Percentiles rank a stretch among this genome's conserved stretches.
phyloP scores from a whole-genome alignment of 306 rosid genomes.

The Trichosanthes cucumerina region DNA sequence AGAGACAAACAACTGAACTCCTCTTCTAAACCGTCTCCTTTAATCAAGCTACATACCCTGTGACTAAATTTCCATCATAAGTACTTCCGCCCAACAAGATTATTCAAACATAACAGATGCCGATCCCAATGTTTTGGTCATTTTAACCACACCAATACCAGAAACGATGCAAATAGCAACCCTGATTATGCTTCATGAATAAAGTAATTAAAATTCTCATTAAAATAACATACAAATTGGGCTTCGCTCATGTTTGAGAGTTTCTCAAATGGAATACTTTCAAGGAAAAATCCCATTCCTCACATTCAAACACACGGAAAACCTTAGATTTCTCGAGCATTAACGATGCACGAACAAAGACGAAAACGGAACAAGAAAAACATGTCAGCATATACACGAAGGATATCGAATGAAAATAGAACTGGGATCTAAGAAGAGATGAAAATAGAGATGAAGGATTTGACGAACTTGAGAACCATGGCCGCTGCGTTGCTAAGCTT shows the following conservation, averaged over 20 bases:
- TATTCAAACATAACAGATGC: background rate
- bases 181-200: background rate
- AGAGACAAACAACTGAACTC: background rate
- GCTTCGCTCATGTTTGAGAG: too few relatives aligned
- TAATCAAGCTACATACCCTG: background rate
- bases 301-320: background rate
- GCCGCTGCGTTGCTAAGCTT: slow-evolving; percentile 17
- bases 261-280: background rate
- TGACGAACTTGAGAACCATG: slow-evolving; percentile 73
- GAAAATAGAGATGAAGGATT: background rate
- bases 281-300: background rate
- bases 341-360: background rate
- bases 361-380: background rate
- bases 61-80: background rate
- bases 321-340: background rate
- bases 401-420: background rate
- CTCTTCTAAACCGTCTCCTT: background rate
- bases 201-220: background rate
- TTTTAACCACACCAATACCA: background rate
- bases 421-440: background rate
- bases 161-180: background rate
- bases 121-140: background rate
- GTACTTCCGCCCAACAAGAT: background rate
- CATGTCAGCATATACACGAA: background rate
- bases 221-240: background rate